Percentiles rank a stretch among this genome's conserved stretches.
Conservation (phyloP, 768 basidiomycete genomes). For the Russula abietina region DNA sequence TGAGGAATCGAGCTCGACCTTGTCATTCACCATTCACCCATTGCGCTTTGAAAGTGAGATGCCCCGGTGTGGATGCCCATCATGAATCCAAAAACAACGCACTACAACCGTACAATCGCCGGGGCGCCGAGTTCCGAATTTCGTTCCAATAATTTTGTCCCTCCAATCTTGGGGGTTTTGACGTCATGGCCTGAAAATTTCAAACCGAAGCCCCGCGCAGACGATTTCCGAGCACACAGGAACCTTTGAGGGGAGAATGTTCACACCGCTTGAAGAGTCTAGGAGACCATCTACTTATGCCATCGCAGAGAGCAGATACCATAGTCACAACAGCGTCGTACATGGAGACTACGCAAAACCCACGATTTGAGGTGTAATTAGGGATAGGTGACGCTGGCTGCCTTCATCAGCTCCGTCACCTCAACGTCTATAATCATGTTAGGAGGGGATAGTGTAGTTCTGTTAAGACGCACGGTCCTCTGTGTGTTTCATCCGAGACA, state of each 20-base stretch:
- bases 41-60: no score
- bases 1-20: no score
- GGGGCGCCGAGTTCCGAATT: not conserved
- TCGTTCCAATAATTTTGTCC: not conserved
- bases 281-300: not conserved
- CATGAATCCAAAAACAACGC: not conserved
- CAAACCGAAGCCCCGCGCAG: not conserved
- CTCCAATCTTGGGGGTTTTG: not conserved
- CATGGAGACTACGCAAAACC: not conserved
- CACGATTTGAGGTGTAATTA: not conserved
- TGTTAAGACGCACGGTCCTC: slow-evolving; percentile 19
- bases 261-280: not conserved
- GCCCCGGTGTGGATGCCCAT: no score
- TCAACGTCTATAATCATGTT: slow-evolving; percentile 15
- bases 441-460: not conserved
- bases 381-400: slow-evolving; percentile 12
- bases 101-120: not conserved
- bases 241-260: not conserved
- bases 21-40: no score
- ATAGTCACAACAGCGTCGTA: not conserved
- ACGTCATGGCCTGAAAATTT: not conserved
- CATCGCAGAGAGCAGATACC: not conserved
- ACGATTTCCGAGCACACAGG: not conserved
- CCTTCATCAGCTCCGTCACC: slow-evolving; percentile 22
- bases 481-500: slow-evolving; percentile 21